A percentile compares a stretch with the other conserved stretches of the same genome.
phyloP scores from a whole-genome alignment of 1,284 basidiomycete species.

The Cerrena zonata region DNA sequence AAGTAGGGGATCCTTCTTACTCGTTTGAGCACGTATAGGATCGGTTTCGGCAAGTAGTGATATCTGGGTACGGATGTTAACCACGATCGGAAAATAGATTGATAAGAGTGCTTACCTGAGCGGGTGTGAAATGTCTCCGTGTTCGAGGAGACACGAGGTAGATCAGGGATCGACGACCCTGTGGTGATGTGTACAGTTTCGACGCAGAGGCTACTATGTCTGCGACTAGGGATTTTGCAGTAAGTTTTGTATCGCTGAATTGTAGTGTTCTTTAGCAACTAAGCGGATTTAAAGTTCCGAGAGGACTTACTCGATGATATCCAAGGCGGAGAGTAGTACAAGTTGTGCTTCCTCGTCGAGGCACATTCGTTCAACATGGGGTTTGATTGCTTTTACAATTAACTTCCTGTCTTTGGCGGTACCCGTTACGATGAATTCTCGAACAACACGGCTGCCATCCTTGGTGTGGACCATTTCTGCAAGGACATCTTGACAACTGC shows the following conservation, averaged over 20 bases:
- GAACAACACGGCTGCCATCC: slow-evolving; percentile 79
- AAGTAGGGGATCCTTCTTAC: slow-evolving; percentile 67
- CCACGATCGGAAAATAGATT: not conserved
- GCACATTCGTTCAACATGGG: slow-evolving; percentile 81
- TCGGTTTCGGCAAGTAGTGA: slow-evolving; percentile 67
- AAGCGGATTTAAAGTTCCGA: slow-evolving; percentile 6
- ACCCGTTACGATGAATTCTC: slow-evolving; percentile 76
- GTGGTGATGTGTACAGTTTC: slow-evolving; percentile 49
- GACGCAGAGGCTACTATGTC: slow-evolving; percentile 53
- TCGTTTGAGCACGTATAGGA: slow-evolving; percentile 55
- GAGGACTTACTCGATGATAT: slow-evolving; percentile 67
- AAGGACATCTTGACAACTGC: slow-evolving; percentile 72
- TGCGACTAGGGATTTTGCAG: slow-evolving; percentile 69
- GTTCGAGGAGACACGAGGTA: slow-evolving; percentile 78
- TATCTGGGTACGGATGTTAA: slow-evolving; percentile 43
- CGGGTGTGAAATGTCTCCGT: slow-evolving; percentile 77
- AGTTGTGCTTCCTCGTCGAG: slow-evolving; percentile 82
- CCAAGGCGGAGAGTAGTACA: slow-evolving; percentile 81
- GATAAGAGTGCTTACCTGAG: slow-evolving; percentile 25
- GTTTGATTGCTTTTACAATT: slow-evolving; percentile 79
- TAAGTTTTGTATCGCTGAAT: slow-evolving; percentile 80
- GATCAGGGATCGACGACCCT: slow-evolving; percentile 73
- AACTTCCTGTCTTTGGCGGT: slow-evolving; percentile 86
- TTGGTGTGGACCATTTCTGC: slow-evolving; percentile 90
- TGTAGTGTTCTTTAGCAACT: slow-evolving; percentile 6